A percentile compares a stretch with the other conserved stretches of the same genome.
These are phyloP conservation scores for Rhynchosporium secalis DNA, from an alignment of 2,329 filamentous ascomycete genomes.

Conservation along the genomic window DNA sequence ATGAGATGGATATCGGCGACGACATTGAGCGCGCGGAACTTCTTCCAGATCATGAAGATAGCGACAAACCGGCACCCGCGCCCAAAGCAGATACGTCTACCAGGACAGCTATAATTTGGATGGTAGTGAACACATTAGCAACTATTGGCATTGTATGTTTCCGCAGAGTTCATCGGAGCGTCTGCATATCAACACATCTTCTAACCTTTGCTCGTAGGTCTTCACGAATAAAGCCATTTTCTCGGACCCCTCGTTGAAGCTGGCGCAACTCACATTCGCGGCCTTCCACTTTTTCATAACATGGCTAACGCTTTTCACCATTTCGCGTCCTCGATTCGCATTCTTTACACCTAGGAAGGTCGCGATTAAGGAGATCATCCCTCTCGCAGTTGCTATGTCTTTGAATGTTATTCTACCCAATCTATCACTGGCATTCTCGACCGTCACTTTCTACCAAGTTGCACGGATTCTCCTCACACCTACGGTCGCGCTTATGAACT, in stretches of 20 bases:
- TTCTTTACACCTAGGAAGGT: conserved; percentile 60
- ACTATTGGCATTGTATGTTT: conserved; percentile 61
- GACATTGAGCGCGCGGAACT: conserved; percentile 47
- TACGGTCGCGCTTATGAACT: conserved; percentile 65
- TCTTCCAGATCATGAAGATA: conserved; percentile 37
- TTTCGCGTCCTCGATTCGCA: conserved; percentile 58
- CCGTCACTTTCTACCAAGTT: conserved; percentile 70
- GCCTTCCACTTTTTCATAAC: conserved; percentile 69
- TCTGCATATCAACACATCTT: neutral
- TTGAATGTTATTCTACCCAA: conserved; percentile 70
- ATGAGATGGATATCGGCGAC: conserved; percentile 43
- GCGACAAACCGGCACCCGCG: conserved; percentile 39
- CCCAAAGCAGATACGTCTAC: conserved; percentile 40
- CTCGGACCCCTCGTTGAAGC: conserved; percentile 59
- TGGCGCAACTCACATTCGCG: conserved; percentile 65
- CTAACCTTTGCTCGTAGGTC: conserved; percentile 39
- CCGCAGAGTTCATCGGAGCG: neutral
- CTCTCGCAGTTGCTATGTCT: conserved; percentile 66
- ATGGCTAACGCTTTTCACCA: conserved; percentile 59
- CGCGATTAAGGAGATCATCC: conserved; percentile 57
- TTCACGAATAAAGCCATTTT: conserved; percentile 73
- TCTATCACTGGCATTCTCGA: conserved; percentile 65
- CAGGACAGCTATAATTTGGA: conserved; percentile 52
- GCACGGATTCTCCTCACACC: conserved; percentile 68
- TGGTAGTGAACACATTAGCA: conserved; percentile 60